phyloP scores from a whole-genome alignment of 2,329 filamentous ascomycete species.

The Aspergillus sp. region DNA sequence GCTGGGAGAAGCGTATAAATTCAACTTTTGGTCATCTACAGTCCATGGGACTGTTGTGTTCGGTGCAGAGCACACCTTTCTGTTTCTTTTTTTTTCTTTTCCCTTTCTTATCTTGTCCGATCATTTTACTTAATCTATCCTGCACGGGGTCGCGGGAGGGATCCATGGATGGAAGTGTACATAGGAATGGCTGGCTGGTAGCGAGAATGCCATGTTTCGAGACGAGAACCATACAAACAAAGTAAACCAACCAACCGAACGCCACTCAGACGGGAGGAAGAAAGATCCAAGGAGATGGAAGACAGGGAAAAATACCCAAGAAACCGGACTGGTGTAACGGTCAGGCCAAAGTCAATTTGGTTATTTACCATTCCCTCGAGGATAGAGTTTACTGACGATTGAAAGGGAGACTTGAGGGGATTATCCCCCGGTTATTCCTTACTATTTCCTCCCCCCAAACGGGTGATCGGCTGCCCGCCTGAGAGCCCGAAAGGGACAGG shows the following conservation, averaged over 20 bases:
- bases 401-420: background rate
- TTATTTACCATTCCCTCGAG: background rate
- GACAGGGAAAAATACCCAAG: background rate
- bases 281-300: background rate
- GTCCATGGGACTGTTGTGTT: background rate
- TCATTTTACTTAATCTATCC: background rate
- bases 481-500: background rate
- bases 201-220: constrained; percentile 8
- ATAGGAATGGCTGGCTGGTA: background rate
- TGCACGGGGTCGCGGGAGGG: constrained; percentile 1
- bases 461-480: background rate
- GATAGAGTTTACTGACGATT: background rate
- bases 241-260: background rate
- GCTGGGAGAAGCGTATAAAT: background rate
- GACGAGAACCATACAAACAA: background rate
- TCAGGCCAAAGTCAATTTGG: background rate
- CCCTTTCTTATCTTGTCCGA: background rate
- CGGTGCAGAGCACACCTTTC: background rate
- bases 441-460: background rate
- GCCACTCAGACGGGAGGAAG: background rate
- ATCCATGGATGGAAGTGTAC: constrained; percentile 3
- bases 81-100: no score
- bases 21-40: background rate
- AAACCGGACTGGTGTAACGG: background rate
- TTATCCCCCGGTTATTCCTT: background rate